Evolutionary conservation across 2,329 filamentous ascomycete species (phyloP), one percentile per base, ranked within the genome.

Genomic region (Colletotrichum tanaceti): DNA sequence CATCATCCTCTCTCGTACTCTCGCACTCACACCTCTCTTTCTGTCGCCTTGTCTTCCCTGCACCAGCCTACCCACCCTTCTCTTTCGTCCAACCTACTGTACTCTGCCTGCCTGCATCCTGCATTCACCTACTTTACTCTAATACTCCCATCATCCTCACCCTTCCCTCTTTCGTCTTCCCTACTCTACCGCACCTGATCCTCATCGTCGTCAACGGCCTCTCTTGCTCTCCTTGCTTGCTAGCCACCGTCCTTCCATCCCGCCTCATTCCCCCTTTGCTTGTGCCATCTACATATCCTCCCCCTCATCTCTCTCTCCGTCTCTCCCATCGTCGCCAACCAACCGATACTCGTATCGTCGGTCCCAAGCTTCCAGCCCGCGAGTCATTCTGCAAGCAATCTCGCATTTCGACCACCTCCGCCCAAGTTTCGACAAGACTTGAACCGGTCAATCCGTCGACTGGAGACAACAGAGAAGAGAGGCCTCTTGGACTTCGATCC

Each of bases 1-100:
- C 69, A 65, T 71, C 76, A 77, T 73, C 18, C 32, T 35, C 18
- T 11, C 47, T 54, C 50, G 35, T 38, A 54, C 50, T 74, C 74
- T 76, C 73, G 72, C 70, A 75, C 73, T 68, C 73, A 47, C 63
- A 71, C 75, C 76, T 73, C 74, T 70, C 72, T 74, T 74, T 76
- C 76, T 76, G 75, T 77, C 74, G 73, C 73, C 72, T 73, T 75
- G 71, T 71, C 73, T 73, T 73, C 71, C 73, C 71, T 74, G 72
- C 74, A 76, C 75, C 75, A 49, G 75, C 75, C 76, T 74, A 75
- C 74, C 75, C 73, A 73, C 68, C 63, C 63, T 53, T 63, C 63
- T 69, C 55, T 46, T 66, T 62, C 43, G 41, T 65, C 66, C 49
- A 65, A 50, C 70, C 63, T 70, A 71, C 72, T 72, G 65, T 71